phyloP scores from a whole-genome alignment of 305 asterid species.

The Fraxinus velutina region DNA sequence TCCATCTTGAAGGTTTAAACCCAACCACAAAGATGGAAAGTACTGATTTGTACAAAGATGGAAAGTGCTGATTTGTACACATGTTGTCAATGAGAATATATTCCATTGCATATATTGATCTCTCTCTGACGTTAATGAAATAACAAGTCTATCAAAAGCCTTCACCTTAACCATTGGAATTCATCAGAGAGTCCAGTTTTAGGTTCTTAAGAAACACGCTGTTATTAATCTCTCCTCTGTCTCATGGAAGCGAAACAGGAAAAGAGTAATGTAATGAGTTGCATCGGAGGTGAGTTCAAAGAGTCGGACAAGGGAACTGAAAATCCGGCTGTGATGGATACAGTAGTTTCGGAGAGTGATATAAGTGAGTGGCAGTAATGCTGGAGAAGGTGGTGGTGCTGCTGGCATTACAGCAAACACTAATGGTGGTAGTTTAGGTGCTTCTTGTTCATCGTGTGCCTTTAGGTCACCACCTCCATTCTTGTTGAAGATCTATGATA shows the following conservation, averaged over 20 bases:
- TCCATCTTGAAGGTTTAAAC: conserved; percentile 2
- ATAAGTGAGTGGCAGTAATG: conserved; percentile 1
- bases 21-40: background rate
- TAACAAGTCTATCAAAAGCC: background rate
- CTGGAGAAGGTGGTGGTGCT: background rate
- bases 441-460: background rate
- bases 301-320: conserved; percentile 1
- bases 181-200: background rate
- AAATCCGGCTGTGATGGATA: background rate
- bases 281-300: background rate
- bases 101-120: background rate
- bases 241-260: conserved; percentile 10
- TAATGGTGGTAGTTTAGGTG: background rate
- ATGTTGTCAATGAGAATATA: conserved; percentile 18
- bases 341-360: background rate
- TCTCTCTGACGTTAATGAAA: background rate
- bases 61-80: background rate
- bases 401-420: background rate
- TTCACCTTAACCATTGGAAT: background rate
- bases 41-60: too few relatives aligned
- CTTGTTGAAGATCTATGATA: conserved; percentile 38
- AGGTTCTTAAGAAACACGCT: background rate
- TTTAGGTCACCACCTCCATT: conserved; percentile 40
- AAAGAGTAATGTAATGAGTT: background rate
- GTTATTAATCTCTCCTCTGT: background rate